Evolutionary conservation across 352 stramenopile genomes (phyloP).

Genomic region (Bremia lactucae): DNA sequence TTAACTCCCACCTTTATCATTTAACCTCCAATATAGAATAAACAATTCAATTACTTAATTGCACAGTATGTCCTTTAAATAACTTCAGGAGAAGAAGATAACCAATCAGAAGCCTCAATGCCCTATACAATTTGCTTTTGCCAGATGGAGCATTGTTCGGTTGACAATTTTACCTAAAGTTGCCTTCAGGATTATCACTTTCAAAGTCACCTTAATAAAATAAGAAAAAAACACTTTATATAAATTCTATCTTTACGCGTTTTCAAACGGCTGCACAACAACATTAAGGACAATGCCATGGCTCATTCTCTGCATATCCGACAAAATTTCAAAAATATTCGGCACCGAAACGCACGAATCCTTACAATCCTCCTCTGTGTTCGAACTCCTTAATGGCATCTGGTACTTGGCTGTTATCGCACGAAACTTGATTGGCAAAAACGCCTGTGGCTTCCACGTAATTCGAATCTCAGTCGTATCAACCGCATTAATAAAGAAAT

Average conservation of each 20-base stretch:
- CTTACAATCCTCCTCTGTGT: constrained; percentile 19
- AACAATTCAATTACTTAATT: too few relatives aligned
- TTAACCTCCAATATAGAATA: too few relatives aligned
- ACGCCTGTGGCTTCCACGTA: constrained; percentile 72
- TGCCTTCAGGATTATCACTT: too few relatives aligned
- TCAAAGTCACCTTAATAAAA: too few relatives aligned
- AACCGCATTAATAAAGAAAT: constrained; percentile 74
- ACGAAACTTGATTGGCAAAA: constrained; percentile 70
- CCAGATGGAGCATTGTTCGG: too few relatives aligned
- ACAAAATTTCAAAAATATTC: constrained; percentile 70
- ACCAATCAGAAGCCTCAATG: too few relatives aligned
- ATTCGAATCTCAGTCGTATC: constrained; percentile 55
- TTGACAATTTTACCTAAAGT: too few relatives aligned
- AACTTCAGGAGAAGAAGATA: too few relatives aligned
- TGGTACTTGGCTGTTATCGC: constrained; percentile 60
- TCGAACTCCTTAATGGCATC: constrained; percentile 34
- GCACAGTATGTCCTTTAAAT: too few relatives aligned
- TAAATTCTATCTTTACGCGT: constrained; percentile 37
- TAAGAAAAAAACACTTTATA: too few relatives aligned
- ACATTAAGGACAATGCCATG: constrained; percentile 48
- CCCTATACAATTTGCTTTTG: too few relatives aligned
- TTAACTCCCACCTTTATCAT: too few relatives aligned
- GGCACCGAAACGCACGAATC: constrained; percentile 40
- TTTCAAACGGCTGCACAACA: constrained; percentile 45
- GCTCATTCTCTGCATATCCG: constrained; percentile 61